Evolutionary conservation across 2,329 filamentous ascomycete species (phyloP).

Genomic region (Colletotrichum sp.): DNA sequence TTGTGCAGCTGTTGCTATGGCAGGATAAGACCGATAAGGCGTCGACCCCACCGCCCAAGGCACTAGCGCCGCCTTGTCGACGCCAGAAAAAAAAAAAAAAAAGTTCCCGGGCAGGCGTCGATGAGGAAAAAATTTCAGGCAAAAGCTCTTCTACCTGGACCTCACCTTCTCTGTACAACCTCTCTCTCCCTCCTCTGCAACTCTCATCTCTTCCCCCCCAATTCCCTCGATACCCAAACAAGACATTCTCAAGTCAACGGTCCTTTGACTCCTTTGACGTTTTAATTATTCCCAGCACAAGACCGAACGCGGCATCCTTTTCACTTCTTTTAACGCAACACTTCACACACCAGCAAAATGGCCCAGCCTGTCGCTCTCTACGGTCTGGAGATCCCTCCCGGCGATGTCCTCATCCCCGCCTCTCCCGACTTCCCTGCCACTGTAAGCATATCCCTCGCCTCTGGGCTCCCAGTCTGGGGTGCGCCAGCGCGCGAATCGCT

Average conservation of each 20-base stretch:
- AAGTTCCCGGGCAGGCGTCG: conserved; percentile 13
- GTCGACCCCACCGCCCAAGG: no score
- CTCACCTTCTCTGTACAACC: conserved; percentile 10
- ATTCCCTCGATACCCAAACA: neutral
- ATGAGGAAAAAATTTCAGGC: conserved; percentile 23
- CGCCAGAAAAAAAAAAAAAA: conserved; percentile 8
- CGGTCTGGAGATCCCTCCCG: conserved; percentile 88
- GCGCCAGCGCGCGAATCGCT: neutral
- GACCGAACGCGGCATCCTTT: conserved; percentile 3
- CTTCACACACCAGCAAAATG: conserved; percentile 45
- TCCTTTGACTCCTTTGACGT: conserved; percentile 20
- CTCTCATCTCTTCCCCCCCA: conserved; percentile 13
- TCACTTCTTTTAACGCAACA: neutral
- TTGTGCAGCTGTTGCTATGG: conserved; percentile 22
- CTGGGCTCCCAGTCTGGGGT: neutral
- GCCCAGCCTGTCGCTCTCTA: conserved; percentile 79
- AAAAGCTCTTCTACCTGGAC: conserved; percentile 14
- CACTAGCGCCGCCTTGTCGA: no score
- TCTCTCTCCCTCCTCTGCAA: conserved; percentile 11
- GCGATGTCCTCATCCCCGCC: conserved; percentile 82
- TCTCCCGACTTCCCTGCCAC: conserved; percentile 80
- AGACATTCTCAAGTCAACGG: neutral
- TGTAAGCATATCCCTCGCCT: conserved; percentile 59
- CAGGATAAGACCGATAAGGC: conserved; percentile 21
- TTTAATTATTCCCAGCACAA: conserved; percentile 4